Conservation (phyloP, 805 yeast species). For the Ogataea nakhonphanomensis region DNA sequence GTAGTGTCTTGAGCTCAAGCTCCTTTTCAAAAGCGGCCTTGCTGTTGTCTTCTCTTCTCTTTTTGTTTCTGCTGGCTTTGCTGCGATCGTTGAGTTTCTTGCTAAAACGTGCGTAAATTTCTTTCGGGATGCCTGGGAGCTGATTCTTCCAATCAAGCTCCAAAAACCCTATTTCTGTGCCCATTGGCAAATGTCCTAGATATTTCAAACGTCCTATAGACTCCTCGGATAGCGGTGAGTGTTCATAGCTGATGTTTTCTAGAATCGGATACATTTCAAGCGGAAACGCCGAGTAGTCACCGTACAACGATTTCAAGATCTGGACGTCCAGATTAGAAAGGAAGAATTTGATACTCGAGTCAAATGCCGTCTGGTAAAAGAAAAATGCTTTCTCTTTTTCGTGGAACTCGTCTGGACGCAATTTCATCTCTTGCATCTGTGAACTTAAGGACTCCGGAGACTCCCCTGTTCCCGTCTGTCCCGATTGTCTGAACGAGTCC, state of each 20-base stretch:
- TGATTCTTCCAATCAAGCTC: slow-evolving; percentile 74
- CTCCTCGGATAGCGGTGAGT: slow-evolving; percentile 48
- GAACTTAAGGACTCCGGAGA: slow-evolving; percentile 1
- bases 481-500: slow-evolving; percentile 26
- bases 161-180: slow-evolving; percentile 77
- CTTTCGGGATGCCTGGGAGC: slow-evolving; percentile 36
- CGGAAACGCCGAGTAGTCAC: slow-evolving; percentile 66
- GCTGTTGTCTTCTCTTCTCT: slow-evolving; percentile 58
- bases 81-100: slow-evolving; percentile 58
- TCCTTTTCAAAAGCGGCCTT: slow-evolving; percentile 52
- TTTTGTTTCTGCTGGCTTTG: slow-evolving; percentile 44
- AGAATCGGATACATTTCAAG: slow-evolving; percentile 54
- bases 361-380: slow-evolving; percentile 70
- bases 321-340: slow-evolving; percentile 78
- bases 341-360: slow-evolving; percentile 61
- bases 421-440: slow-evolving; percentile 16
- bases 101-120: slow-evolving; percentile 44
- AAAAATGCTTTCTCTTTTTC: slow-evolving; percentile 48
- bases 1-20: slow-evolving; percentile 54
- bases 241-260: slow-evolving; percentile 68
- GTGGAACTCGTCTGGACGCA: slow-evolving; percentile 17
- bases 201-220: slow-evolving; percentile 63
- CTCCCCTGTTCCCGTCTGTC: slow-evolving; percentile 3
- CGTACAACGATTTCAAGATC: slow-evolving; percentile 60
- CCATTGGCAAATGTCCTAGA: slow-evolving; percentile 76